These are phyloP conservation scores for Microcera coccophila DNA, from an alignment of 2,329 filamentous ascomycete species.

Conservation along the genomic window DNA sequence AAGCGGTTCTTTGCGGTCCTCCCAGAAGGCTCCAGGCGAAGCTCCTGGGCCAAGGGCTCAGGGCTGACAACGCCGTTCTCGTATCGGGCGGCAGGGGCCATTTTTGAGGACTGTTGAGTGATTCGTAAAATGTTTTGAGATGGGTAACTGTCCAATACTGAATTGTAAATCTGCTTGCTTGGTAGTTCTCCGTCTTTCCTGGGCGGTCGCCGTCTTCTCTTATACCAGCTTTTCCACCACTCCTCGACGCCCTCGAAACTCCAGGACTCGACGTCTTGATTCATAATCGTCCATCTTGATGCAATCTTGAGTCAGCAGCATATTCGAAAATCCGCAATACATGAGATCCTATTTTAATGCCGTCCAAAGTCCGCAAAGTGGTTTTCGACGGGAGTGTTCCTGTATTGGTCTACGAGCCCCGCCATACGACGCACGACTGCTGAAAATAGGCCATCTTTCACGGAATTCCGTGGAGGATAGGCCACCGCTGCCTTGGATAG, in stretches of 20 bases:
- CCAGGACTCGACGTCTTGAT: too few relatives aligned
- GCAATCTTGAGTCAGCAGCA: too few relatives aligned
- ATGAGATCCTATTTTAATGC: too few relatives aligned
- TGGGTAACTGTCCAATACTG: constrained; percentile 2
- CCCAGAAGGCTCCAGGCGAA: constrained; percentile 46
- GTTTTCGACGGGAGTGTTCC: too few relatives aligned
- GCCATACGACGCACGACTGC: not conserved
- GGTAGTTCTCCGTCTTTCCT: not conserved
- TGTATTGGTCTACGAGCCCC: too few relatives aligned
- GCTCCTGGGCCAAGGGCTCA: constrained; percentile 38
- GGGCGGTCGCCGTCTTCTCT: not conserved
- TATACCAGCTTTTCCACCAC: not conserved
- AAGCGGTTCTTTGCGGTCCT: constrained; percentile 57
- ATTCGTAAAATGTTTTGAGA: not conserved
- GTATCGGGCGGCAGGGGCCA: constrained; percentile 14
- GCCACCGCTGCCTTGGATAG: too few relatives aligned
- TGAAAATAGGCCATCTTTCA: not conserved
- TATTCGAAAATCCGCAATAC: not conserved
- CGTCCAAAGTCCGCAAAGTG: too few relatives aligned
- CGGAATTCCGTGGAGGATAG: constrained; percentile 1
- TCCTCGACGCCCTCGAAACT: too few relatives aligned
- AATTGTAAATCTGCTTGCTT: not conserved
- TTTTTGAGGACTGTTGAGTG: not conserved
- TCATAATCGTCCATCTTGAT: too few relatives aligned
- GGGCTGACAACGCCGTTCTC: constrained; percentile 13